Base-by-base conservation (phyloP, 768 basidiomycete genomes). In the Mycena olivaceomarginata region DNA sequence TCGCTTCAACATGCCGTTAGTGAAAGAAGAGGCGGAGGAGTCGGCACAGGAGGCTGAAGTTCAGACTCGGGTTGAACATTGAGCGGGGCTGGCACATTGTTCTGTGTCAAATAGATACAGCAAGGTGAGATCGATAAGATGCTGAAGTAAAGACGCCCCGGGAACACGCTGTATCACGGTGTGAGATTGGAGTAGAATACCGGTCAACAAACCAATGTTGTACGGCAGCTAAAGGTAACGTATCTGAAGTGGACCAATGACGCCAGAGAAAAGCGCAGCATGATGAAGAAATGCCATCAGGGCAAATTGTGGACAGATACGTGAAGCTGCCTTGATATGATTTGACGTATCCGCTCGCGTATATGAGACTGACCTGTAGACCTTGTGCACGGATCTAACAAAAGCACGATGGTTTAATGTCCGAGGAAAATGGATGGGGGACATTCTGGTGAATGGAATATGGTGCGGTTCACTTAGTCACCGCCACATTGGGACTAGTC, bases 241-340 rank as follows among this genome's bases (percentile, higher is more conserved):
- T 56, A 56, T n/a, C 53, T 22, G 53, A 22, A 56, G 53, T 20
- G 53, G 20, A 11, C 53, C 53, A 56, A 56, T n/a, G n/a, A n/a
- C 53, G 53, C 53, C 53, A 56, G 53, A 56, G 53, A 56, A 56
- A 56, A 51, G 53, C 53, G 53, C 53, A 56, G 22, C 53, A 56
- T 11, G 53, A 56, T 56, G n/a, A 18, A 56, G 8, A 6, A 18
- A 18, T 18, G 22, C 53, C 20, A 56, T 56, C 53, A 56, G 53
- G 20, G 22, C 53, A 56, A 56, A n/a, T n/a, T n/a, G n/a, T 22
- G 53, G 53, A 56, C 53, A 22, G 22, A 56, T 56, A 56, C 53
- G 53, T 56, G 53, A 56, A 56, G 53, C 53, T 56, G n/a, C n/a
- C n/a, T n/a, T n/a, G n/a, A n/a, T n/a, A n/a, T n/a, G n/a, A n/a